Evolutionary conservation across 225 moss, liverwort and hornwort genomes (phyloP).

Genomic region (Polytrichum commune): DNA sequence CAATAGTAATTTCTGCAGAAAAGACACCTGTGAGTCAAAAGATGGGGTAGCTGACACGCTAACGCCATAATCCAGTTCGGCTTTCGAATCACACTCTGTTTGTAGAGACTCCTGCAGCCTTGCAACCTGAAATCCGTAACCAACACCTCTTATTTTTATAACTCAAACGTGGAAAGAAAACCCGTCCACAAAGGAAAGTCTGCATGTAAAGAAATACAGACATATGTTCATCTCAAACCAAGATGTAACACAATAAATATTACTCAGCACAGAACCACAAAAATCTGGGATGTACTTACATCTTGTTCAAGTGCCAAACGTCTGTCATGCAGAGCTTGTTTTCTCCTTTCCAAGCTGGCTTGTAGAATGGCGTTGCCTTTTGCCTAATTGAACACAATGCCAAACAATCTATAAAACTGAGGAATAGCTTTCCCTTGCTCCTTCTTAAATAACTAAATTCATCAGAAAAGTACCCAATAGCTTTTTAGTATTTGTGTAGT

Average conservation of each 20-base stretch:
- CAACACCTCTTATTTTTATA: not conserved
- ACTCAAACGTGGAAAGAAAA: not conserved
- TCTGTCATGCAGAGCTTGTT: constrained; percentile 61
- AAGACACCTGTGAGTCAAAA: constrained; percentile 53
- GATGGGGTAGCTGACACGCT: constrained; percentile 48
- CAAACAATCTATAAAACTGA: not conserved
- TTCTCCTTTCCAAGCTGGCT: constrained; percentile 65
- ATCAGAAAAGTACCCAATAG: not conserved
- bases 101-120: constrained; percentile 60
- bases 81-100: constrained; percentile 48
- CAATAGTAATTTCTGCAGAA: too few relatives aligned
- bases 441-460: too few relatives aligned
- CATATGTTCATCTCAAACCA: too few relatives aligned
- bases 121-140: constrained; percentile 32
- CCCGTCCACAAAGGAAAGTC: not conserved
- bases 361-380: constrained; percentile 60
- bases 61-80: constrained; percentile 53
- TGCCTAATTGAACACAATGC: constrained; percentile 24
- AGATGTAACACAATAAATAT: too few relatives aligned
- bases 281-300: constrained; percentile 15
- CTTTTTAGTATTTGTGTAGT: not conserved
- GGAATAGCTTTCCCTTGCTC: too few relatives aligned
- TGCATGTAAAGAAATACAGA: too few relatives aligned
- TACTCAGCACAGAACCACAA: too few relatives aligned
- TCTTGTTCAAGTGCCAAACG: constrained; percentile 70